Percentiles rank a stretch among this genome's conserved stretches.
Evolutionary conservation across 2,329 filamentous ascomycete genomes (phyloP).

Genomic region (Calonectria honghensis): DNA sequence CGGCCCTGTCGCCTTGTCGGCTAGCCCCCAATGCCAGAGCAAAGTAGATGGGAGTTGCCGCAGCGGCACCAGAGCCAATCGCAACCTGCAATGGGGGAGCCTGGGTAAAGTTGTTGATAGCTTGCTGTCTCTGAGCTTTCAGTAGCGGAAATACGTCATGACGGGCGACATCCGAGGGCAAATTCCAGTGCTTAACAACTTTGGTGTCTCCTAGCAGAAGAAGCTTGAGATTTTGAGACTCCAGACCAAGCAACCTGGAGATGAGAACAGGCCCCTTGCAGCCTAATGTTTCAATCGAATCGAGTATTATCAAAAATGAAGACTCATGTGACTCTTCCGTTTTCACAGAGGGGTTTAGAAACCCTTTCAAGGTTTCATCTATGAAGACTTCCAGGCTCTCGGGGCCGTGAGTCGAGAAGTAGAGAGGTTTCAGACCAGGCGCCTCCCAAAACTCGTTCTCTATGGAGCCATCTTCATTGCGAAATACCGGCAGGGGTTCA

Average conservation of each 20-base stretch:
- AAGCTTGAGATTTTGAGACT: neutral
- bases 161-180: neutral
- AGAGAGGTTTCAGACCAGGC: neutral
- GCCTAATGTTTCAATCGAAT: slow-evolving; percentile 2
- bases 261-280: neutral
- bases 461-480: neutral
- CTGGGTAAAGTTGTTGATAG: neutral
- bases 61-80: slow-evolving; percentile 1
- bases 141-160: slow-evolving; percentile 15
- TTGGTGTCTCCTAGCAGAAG: slow-evolving; percentile 4
- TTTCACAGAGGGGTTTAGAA: neutral
- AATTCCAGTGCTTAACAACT: slow-evolving; percentile 5
- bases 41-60: slow-evolving; percentile 22
- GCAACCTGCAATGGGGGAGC: neutral
- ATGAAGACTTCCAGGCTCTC: neutral
- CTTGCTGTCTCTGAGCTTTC: neutral
- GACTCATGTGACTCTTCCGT: neutral
- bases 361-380: neutral
- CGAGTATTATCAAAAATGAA: neutral
- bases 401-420: neutral
- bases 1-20: neutral
- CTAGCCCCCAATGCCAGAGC: slow-evolving; percentile 4
- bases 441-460: slow-evolving; percentile 4
- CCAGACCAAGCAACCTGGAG: neutral
- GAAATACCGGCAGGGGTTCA: neutral